Conservation (phyloP, 1,284 basidiomycete genomes). For the Ustilago crameri region DNA sequence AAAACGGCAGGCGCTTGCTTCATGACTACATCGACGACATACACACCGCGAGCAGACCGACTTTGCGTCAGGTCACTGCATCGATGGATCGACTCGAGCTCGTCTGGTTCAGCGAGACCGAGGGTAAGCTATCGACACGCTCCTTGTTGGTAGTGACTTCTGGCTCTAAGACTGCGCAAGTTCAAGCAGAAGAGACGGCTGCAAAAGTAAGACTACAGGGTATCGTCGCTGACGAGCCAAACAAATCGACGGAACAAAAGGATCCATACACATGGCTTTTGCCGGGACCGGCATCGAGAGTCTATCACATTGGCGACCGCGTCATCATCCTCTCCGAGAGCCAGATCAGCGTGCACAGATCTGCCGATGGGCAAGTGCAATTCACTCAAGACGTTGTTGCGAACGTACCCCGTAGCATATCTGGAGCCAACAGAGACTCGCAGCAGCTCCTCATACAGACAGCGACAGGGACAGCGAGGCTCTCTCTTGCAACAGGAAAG, state of each 20-base stretch:
- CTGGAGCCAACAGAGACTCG: constrained; percentile 20
- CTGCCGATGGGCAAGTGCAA: neutral
- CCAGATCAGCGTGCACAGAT: constrained; percentile 1
- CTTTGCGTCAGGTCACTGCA: neutral
- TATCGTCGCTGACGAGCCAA: constrained; percentile 4
- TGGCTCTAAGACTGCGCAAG: neutral
- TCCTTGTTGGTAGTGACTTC: constrained; percentile 5
- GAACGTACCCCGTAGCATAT: constrained; percentile 9
- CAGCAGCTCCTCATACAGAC: constrained; percentile 20
- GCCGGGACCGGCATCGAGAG: neutral
- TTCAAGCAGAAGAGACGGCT: neutral
- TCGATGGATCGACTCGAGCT: constrained; percentile 18
- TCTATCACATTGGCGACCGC: constrained; percentile 3
- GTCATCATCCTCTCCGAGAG: constrained; percentile 5
- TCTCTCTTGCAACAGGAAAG: constrained; percentile 4
- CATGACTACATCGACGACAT: constrained; percentile 28
- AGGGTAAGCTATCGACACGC: constrained; percentile 13
- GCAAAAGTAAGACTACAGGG: neutral
- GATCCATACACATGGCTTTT: constrained; percentile 6
- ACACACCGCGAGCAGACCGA: constrained; percentile 8
- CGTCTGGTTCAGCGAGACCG: constrained; percentile 21
- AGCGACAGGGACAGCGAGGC: constrained; percentile 4
- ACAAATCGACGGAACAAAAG: neutral
- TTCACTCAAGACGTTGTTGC: constrained; percentile 8
- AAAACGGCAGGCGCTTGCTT: constrained; percentile 22